Evolutionary conservation across 179 eudicot species (phyloP).

Genomic region (Amaranthus tricolor): DNA sequence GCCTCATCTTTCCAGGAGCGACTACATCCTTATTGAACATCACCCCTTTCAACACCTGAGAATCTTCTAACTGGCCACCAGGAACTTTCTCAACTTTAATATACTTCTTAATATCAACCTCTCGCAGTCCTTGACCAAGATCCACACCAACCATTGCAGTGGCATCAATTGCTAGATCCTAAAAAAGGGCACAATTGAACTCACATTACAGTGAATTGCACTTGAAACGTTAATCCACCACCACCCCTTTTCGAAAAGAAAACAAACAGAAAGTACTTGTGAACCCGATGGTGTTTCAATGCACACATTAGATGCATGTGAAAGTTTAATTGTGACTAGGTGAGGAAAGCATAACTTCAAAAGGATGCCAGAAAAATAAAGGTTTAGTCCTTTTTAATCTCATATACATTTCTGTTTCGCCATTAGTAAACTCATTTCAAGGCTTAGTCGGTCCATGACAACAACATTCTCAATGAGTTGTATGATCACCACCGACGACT

Average conservation of each 20-base stretch:
- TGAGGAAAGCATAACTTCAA: not conserved
- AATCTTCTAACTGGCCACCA: conserved; percentile 92
- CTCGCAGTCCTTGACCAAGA: conserved; percentile 82
- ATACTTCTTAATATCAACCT: conserved; percentile 90
- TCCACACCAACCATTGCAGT: conserved; percentile 88
- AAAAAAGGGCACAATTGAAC: conserved; percentile 10
- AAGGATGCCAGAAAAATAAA: too few relatives aligned
- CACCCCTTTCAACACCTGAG: conserved; percentile 78
- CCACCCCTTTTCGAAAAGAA: not conserved
- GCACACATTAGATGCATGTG: not conserved
- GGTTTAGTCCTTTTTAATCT: too few relatives aligned
- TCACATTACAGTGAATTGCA: not conserved
- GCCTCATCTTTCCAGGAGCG: conserved; percentile 94
- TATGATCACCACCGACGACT: too few relatives aligned
- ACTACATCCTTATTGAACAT: conserved; percentile 94
- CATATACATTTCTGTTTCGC: too few relatives aligned
- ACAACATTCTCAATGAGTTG: too few relatives aligned
- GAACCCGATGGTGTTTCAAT: not conserved
- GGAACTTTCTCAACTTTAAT: conserved; percentile 91
- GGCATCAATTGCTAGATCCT: conserved; percentile 94
- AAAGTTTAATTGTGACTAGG: not conserved
- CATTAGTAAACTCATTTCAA: too few relatives aligned
- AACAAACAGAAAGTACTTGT: not conserved
- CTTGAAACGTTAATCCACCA: too few relatives aligned
- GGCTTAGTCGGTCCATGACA: too few relatives aligned